Conservation (phyloP, 2,329 filamentous ascomycete genomes). For the Scopulariopsis brevicaulis region DNA sequence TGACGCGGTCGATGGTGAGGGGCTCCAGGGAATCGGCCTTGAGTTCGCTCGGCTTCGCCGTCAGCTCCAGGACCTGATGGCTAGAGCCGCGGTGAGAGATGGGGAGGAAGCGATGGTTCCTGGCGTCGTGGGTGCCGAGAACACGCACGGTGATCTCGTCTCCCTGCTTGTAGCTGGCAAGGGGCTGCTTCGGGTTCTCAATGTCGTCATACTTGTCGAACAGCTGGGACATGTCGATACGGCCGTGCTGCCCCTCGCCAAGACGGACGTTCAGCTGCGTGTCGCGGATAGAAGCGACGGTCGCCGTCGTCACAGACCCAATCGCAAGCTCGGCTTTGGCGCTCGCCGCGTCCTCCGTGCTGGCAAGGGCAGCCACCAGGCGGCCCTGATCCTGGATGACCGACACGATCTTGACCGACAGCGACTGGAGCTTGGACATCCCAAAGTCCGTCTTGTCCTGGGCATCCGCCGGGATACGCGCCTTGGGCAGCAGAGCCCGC, state of each 20-base stretch:
- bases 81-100: conserved; percentile 75
- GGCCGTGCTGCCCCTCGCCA: conserved; percentile 64
- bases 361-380: conserved; percentile 43
- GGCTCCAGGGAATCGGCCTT: conserved; percentile 31
- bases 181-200: conserved; percentile 65
- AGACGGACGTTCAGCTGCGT: conserved; percentile 89
- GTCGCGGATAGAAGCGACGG: conserved; percentile 72
- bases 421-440: conserved; percentile 62
- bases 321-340: conserved; percentile 60
- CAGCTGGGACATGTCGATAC: conserved; percentile 81
- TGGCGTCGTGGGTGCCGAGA: conserved; percentile 79
- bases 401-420: conserved; percentile 61
- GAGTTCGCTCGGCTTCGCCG: conserved; percentile 61
- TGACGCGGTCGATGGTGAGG: conserved; percentile 61
- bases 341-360: conserved; percentile 31
- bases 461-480: conserved; percentile 61
- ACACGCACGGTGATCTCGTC: conserved; percentile 65
- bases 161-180: conserved; percentile 62
- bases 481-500: conserved; percentile 70
- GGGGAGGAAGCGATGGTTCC: conserved; percentile 82
- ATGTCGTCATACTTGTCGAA: conserved; percentile 88
- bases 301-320: conserved; percentile 65
- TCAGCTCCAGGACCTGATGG: conserved; percentile 79
- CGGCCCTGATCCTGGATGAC: conserved; percentile 60
- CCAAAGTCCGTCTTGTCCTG: conserved; percentile 64